A percentile compares a stretch with the other conserved stretches of the same genome.
phyloP scores from a whole-genome alignment of 1,284 basidiomycete genomes.

The Cryptococcus floricola region DNA sequence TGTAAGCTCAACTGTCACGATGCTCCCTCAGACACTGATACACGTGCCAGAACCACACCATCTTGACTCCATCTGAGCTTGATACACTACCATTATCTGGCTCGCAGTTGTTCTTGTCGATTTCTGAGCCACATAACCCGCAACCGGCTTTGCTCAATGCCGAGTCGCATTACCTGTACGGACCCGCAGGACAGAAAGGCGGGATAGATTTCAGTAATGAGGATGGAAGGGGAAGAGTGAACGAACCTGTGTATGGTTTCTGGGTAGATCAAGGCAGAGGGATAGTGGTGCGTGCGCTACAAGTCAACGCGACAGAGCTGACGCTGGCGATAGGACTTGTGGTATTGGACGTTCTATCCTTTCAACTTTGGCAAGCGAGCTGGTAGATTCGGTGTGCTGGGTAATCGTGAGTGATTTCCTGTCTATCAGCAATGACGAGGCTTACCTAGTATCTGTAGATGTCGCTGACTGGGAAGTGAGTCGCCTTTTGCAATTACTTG shows the following conservation, averaged over 20 bases:
- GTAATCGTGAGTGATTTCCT: conserved; percentile 36
- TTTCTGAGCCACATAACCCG: conserved; percentile 33
- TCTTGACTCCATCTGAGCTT: conserved; percentile 19
- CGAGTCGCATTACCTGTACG: conserved; percentile 34
- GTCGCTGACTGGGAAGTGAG: conserved; percentile 45
- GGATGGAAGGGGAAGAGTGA: conserved; percentile 26
- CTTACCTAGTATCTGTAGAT: conserved; percentile 19
- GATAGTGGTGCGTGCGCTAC: conserved; percentile 31
- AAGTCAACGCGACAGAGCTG: not conserved
- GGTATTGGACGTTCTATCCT: conserved; percentile 49
- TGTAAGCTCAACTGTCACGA: conserved; percentile 2
- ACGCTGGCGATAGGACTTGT: conserved; percentile 29
- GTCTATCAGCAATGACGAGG: not conserved
- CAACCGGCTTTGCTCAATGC: conserved; percentile 31
- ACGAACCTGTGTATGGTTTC: conserved; percentile 42
- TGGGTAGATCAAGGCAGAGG: conserved; percentile 41
- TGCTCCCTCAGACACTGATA: not conserved
- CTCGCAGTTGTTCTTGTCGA: conserved; percentile 21
- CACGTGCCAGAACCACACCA: conserved; percentile 14
- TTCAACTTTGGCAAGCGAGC: conserved; percentile 46
- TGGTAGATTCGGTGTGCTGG: conserved; percentile 38
- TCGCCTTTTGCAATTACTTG: not conserved
- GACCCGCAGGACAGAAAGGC: conserved; percentile 30
- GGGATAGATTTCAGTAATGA: conserved; percentile 11
- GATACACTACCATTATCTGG: conserved; percentile 21